Base-by-base conservation (phyloP, 176 grass and related monocot species). In the Panicum miliaceum region DNA sequence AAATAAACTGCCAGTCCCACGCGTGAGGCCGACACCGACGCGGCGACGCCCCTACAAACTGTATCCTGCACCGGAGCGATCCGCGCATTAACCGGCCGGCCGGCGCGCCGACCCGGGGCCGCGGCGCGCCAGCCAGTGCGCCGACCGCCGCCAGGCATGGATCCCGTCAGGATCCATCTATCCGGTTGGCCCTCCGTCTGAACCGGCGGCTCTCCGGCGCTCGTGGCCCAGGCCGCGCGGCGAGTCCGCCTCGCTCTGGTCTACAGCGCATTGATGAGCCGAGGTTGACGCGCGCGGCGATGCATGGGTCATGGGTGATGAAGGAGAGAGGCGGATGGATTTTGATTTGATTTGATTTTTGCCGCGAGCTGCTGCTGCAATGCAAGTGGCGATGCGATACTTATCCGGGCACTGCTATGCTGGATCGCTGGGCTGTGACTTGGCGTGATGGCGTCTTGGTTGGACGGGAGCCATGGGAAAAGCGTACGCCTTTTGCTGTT, bases 401-500 rank as follows among this genome's bases (percentile, higher is more conserved):
- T 61, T 38, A 76, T 82, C 22, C 35, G 51, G 7, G 7, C 15
- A 18, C 61, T 27, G 14, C 53, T 37, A 6, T 54, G 22, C 6
- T 8, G 19, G 58, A 10, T 26, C 1, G 10, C n/a, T 19, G 22
- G 68, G 38, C 26, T 73, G 56, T 7, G 68, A 61, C 41, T 50
- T 4, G 76, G 23, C n/a, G n/a, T n/a, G n/a, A n/a, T n/a, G n/a
- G n/a, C 59, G 59, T 79, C 76, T 79, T 81, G 69, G 41, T 51
- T 7, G 62, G 77, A 68, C 59, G 59, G n/a, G 51, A 43, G 42
- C 62, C 87, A 70, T 52, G 62, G 4, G 57, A 12, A 81, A 89
- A 84, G 77, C 8, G 77, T 15, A 36, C 77, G 26, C 42, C 47
- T 80, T 56, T 80, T 69, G 76, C 68, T 61, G 82, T 32, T 61